Base-by-base conservation (phyloP, 768 basidiomycete species). In the Mycena pura region DNA sequence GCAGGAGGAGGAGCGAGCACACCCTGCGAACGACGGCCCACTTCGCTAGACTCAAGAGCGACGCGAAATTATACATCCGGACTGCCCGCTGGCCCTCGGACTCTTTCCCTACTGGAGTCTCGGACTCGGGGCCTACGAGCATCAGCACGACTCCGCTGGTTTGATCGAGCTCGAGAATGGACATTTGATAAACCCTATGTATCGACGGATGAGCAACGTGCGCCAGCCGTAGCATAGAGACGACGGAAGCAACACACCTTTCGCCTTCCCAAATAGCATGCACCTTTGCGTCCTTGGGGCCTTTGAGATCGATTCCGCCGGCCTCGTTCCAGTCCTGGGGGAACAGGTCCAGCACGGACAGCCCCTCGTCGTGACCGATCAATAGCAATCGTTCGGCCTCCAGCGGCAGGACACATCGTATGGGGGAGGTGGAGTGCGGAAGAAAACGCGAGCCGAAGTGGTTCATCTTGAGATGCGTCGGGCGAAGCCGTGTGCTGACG, bases 381-480 rank as follows among this genome's bases (percentile, higher is more conserved):
- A 95, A 82, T n/a, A 95, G 56, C 36, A 91, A 72, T 50, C 81
- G 80, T 62, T 90, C 85, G 19, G 82, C 82, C 36, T 85, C 76
- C 21, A 95, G 69, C 8, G 93, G 91, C 29, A 95, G 80, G 11
- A 93, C 72, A 72, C 90, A 89, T 55, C 87, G 85, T 60, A 95
- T 94, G 29, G 84, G 91, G 0, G 84, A 80, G 3, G 84, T 89
- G 15, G 92, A 77, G 68, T 95, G 93, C 11, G 93, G 92, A 31
- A 95, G 78, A 71, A 95, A 95, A 15, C 92, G 84, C 19, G 92
- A 94, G 21, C 93, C 93, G 70, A 95, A 93, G 39, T 91, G 84
- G 67, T 88, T 88, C 47, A 94, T 73, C 62, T 82, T 83, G 21
- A 93, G 75, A 67, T 87, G 90, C 2, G 83, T 86, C 0, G 91